Evolutionary conservation across 2,329 filamentous ascomycete genomes (phyloP).

Genomic region (Epichloe sibirici): DNA sequence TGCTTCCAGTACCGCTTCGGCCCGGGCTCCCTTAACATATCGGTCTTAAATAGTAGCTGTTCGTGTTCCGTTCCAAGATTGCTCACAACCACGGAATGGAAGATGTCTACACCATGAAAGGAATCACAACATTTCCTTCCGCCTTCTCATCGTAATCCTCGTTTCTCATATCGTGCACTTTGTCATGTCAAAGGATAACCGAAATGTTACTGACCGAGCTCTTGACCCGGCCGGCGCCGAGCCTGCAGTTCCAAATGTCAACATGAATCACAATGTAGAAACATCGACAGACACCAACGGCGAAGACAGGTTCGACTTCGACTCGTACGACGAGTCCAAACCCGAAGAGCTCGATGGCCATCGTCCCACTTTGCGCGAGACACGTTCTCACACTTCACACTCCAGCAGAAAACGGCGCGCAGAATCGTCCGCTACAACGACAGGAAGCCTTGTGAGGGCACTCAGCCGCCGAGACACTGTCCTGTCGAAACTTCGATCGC

Average conservation of each 20-base stretch:
- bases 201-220: background rate
- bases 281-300: background rate
- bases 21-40: background rate
- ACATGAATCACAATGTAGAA: background rate
- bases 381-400: slow-evolving; percentile 5
- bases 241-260: background rate
- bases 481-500: slow-evolving; percentile 31
- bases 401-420: slow-evolving; percentile 5
- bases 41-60: background rate
- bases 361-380: slow-evolving; percentile 10
- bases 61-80: background rate
- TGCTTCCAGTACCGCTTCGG: background rate
- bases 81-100: background rate
- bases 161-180: background rate
- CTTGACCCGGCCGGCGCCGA: background rate
- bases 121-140: background rate
- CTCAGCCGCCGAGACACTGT: slow-evolving; percentile 25
- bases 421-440: slow-evolving; percentile 3
- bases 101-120: background rate
- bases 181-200: background rate
- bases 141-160: background rate
- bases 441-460: slow-evolving; percentile 11
- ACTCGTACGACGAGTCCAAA: slow-evolving; percentile 1
- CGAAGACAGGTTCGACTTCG: background rate
- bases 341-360: slow-evolving; percentile 9